phyloP scores from a whole-genome alignment of 495 filamentous ascomycete species.

The Xylaria acuta region DNA sequence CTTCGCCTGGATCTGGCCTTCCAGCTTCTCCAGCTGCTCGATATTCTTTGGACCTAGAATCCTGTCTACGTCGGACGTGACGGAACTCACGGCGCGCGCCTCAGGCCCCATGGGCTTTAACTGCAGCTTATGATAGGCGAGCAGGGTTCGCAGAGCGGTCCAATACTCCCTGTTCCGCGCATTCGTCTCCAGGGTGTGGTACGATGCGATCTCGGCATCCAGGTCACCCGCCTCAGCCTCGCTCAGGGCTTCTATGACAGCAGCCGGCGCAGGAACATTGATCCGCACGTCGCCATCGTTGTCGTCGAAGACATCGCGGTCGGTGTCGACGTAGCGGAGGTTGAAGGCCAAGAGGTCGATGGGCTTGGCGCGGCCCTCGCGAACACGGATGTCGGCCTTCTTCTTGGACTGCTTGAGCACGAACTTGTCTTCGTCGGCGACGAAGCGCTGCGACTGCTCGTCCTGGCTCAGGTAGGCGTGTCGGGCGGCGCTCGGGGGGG shows the following conservation, averaged over 20 bases:
- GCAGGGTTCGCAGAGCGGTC: conserved; percentile 88
- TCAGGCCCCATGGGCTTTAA: conserved; percentile 65
- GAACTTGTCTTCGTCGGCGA: conserved; percentile 94
- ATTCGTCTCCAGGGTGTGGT: conserved; percentile 80
- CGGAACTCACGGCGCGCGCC: conserved; percentile 78
- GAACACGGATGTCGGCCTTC: conserved; percentile 96
- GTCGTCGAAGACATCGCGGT: conserved; percentile 79
- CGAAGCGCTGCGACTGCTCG: conserved; percentile 81
- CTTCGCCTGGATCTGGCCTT: conserved; percentile 83
- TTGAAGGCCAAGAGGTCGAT: conserved; percentile 97
- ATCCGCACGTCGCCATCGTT: conserved; percentile 75
- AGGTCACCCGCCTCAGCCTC: conserved; percentile 76
- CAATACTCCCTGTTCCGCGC: conserved; percentile 83
- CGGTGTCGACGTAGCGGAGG: conserved; percentile 84
- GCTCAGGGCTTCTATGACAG: conserved; percentile 77
- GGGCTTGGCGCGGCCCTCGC: conserved; percentile 87
- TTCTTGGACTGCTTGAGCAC: conserved; percentile 97
- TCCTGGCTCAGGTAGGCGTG: conserved; percentile 59
- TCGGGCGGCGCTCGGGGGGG: conserved; percentile 31
- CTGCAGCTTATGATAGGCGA: conserved; percentile 74
- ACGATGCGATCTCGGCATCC: conserved; percentile 86
- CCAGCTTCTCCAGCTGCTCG: conserved; percentile 81
- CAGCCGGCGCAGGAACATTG: conserved; percentile 81
- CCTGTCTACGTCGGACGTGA: conserved; percentile 85
- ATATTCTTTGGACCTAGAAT: conserved; percentile 86